Base-by-base conservation (phyloP, 225 moss, liverwort and hornwort genomes). In the Sphagnum contortum region DNA sequence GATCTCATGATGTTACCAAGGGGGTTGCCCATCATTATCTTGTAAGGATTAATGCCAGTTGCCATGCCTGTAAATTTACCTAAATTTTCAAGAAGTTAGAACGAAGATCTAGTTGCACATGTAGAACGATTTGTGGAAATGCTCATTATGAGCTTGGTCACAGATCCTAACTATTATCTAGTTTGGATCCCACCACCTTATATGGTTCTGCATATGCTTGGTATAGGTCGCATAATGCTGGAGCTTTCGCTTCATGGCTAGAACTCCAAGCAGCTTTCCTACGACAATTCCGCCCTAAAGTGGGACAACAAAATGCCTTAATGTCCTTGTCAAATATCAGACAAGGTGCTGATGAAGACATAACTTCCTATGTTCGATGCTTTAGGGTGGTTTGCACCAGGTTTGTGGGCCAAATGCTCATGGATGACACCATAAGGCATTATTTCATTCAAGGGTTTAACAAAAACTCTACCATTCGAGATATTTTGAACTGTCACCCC, bases 381-480 rank as follows among this genome's bases (percentile, higher is more conserved):
- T 66, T 66, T 5, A 44, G 56, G 2, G 56, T 55, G 44, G 8
- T 66, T 4, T 44, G 55, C 2, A 56, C 54, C 7, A 6, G 55
- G 1, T 66, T 55, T 12, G 66, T 66, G 5, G 55, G 66, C 3
- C 45, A 29, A 10, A 53, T 12, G 6, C 4, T 66, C 2, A 10
- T 45, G 1, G 44, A 66, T 46, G 66, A 66, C 1, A 56, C 55
- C 0, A 56, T 66, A 3, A 6, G 44, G 4, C 56, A 44, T 5
- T 66, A 66, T 44, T 66, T 66, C 3, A 66, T 55, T 6, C 45
- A 66, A 57, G 55, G 55, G 7, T 66, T 66, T 3, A 56, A 56
- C 66, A 66, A 66, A 3, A 45, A 66, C 0, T 3, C 6, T 0
- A 66, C 66, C 0, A 66, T 66, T 5, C 45, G 55, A 0, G 66